phyloP scores from a whole-genome alignment of 176 grass and related monocot species.

The Chloris gayana region DNA sequence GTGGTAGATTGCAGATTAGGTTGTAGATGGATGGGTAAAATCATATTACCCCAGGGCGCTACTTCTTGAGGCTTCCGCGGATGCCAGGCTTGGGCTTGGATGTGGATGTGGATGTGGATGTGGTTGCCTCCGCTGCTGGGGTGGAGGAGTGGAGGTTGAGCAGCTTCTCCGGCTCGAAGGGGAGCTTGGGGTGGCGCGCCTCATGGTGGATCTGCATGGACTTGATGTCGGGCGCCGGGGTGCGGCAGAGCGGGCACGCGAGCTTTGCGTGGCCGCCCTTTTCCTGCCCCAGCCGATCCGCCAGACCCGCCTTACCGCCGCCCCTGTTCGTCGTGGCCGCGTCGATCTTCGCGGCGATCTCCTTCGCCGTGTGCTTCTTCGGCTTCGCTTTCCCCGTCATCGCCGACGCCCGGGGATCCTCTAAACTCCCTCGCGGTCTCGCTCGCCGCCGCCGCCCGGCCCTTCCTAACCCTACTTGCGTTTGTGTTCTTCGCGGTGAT shows the following conservation, averaged over 20 bases:
- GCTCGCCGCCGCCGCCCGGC: background rate
- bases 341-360: slow-evolving; percentile 88
- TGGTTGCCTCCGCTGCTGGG: background rate
- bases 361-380: slow-evolving; percentile 99
- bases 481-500: slow-evolving; percentile 15
- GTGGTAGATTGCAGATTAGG: slow-evolving; percentile 13
- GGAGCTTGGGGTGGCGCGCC: slow-evolving; percentile 85
- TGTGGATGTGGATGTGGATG: background rate
- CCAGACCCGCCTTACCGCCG: slow-evolving; percentile 80
- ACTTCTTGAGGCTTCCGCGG: slow-evolving; percentile 94
- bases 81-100: slow-evolving; percentile 67
- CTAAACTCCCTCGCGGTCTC: background rate
- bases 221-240: slow-evolving; percentile 79
- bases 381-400: slow-evolving; percentile 99
- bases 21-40: slow-evolving; percentile 1
- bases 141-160: slow-evolving; percentile 66
- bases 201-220: slow-evolving; percentile 99
- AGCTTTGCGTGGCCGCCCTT: slow-evolving; percentile 98
- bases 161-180: slow-evolving; percentile 81
- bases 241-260: slow-evolving; percentile 84
- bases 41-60: slow-evolving; percentile 31
- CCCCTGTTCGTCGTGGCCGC: slow-evolving; percentile 93
- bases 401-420: background rate
- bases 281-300: slow-evolving; percentile 70
- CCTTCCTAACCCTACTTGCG: slow-evolving; percentile 42